These are phyloP conservation scores for Fraxinus americana DNA, from an alignment of 257 asterid species.

Conservation along the genomic window DNA sequence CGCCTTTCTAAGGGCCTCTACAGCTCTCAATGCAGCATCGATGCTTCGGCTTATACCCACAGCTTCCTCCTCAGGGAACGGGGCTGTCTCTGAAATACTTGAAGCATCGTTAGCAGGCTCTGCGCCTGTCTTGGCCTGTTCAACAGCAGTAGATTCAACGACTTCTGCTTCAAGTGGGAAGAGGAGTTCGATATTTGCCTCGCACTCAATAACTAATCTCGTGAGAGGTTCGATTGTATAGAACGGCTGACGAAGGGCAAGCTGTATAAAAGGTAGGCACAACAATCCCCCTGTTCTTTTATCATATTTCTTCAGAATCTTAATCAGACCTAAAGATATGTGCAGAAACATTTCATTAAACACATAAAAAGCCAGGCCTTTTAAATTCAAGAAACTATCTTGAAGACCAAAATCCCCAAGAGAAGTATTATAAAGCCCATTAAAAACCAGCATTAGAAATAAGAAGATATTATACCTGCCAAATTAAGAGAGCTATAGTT, in stretches of 20 bases:
- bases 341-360: slow-evolving; percentile 13
- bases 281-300: slow-evolving; percentile 80
- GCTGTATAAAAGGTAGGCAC: slow-evolving; percentile 71
- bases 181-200: slow-evolving; percentile 73
- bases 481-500: slow-evolving; percentile 90
- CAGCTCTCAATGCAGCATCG: slow-evolving; percentile 67
- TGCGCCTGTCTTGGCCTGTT: slow-evolving; percentile 27
- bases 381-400: background rate
- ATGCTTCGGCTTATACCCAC: slow-evolving; percentile 68
- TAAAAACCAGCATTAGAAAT: background rate
- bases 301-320: slow-evolving; percentile 91
- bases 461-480: slow-evolving; percentile 62
- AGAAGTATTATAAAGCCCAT: background rate
- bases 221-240: slow-evolving; percentile 76
- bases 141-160: slow-evolving; percentile 47
- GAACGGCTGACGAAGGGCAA: slow-evolving; percentile 88
- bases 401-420: background rate
- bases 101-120: slow-evolving; percentile 23
- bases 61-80: slow-evolving; percentile 57
- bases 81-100: slow-evolving; percentile 35
- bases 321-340: slow-evolving; percentile 61
- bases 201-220: slow-evolving; percentile 73
- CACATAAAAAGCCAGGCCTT: background rate
- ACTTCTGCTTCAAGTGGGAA: slow-evolving; percentile 80
- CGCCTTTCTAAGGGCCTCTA: slow-evolving; percentile 63